Evolutionary conservation across 257 asterid genomes (phyloP).

Genomic region (Jasminum sambac): DNA sequence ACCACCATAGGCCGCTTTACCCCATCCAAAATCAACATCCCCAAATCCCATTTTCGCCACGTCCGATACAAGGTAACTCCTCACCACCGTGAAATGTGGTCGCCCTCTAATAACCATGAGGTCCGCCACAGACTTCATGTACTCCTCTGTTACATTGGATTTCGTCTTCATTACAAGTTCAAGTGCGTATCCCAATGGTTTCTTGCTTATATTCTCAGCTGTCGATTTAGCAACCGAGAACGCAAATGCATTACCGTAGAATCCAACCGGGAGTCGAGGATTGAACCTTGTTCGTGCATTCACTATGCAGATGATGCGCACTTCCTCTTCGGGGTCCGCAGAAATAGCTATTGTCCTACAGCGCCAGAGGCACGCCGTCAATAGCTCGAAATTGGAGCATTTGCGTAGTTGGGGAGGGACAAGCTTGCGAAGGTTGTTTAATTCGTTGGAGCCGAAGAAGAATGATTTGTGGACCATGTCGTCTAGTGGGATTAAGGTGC

Average conservation of each 20-base stretch:
- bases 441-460: conserved; percentile 47
- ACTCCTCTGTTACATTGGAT: conserved; percentile 42
- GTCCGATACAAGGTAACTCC: conserved; percentile 49
- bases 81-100: conserved; percentile 44
- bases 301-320: conserved; percentile 40
- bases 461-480: conserved; percentile 48
- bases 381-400: conserved; percentile 49
- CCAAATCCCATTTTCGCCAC: conserved; percentile 43
- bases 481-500: conserved; percentile 41
- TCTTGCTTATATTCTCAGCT: conserved; percentile 28
- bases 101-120: conserved; percentile 51
- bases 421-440: conserved; percentile 39
- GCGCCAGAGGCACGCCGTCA: conserved; percentile 58
- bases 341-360: conserved; percentile 50
- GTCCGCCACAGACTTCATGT: conserved; percentile 47
- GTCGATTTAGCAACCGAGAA: conserved; percentile 40
- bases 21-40: conserved; percentile 74
- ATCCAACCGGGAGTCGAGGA: conserved; percentile 46
- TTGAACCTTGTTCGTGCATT: conserved; percentile 32
- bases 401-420: conserved; percentile 43
- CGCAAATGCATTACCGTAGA: conserved; percentile 53
- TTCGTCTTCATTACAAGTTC: conserved; percentile 45
- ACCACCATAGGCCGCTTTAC: conserved; percentile 52
- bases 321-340: conserved; percentile 40
- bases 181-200: conserved; percentile 36